Base-by-base conservation (phyloP, 352 stramenopile genomes). In the Phytophthora pisi region DNA sequence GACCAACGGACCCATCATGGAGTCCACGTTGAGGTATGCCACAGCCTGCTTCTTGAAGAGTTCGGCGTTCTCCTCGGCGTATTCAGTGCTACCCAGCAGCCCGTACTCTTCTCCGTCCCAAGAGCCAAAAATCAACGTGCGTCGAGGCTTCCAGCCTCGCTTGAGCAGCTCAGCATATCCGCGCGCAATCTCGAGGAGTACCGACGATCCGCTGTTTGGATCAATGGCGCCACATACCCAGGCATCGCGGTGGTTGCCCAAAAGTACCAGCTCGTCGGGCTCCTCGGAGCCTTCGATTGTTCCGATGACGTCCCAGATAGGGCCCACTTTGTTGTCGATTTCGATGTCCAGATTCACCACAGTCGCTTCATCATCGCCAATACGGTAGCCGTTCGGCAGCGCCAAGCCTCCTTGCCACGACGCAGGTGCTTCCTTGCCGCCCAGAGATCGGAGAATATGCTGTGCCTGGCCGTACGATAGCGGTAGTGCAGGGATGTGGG, bases 11-110 rank as follows among this genome's bases (percentile, higher is more conserved):
- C 90, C 91, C 10, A 80, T 80, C n/a, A 93, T 82, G 11, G 70
- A 79, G 57, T 97, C 91, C 2, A 96, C 87, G 67, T 97, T 97
- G 46, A 97, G 72, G 55, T 97, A 97, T 2, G 80, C 82, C 0
- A 91, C 75, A 0, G 84, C 83, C 9, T 93, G 70, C 61, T 81
- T 58, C 15, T 86, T 76, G 34, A 93, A 73, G 28, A 68, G 57
- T 5, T 80, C 47, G 6, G 71, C 74, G 54, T 93, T 73, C 40
- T 92, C 77, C 61, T 97, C 89, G 0, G 77, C 89, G 63, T 86
- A 97, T 47, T 91, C 91, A 4, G 91, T 97, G 26, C 81, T 94
- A 10, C 91, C 91, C 13, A 97, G 45, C 10, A 97, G 66, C 10
- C 82, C 86, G 8, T 67, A 66, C 57, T 71, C 64, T 61, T 71